Conservation (phyloP, 345 rosid genomes). For the Zanthoxylum bungeanum region DNA sequence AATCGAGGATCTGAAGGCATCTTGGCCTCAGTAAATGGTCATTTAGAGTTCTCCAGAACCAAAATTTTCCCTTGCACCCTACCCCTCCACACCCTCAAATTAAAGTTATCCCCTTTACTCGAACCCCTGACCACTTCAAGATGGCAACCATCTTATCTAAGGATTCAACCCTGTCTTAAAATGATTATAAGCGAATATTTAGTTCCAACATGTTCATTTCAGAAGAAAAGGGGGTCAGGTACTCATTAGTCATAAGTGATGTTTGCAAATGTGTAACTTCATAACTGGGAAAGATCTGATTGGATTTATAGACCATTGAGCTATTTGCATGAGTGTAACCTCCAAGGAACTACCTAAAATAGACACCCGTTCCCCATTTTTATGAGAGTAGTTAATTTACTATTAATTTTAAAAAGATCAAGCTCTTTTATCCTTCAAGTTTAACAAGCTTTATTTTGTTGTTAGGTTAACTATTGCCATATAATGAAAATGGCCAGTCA, state of each 20-base stretch:
- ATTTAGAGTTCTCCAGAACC: neutral
- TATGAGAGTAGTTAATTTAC: neutral
- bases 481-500: conserved; percentile 53
- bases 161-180: neutral
- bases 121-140: too few species aligned
- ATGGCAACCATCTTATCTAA: too few species aligned
- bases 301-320: neutral
- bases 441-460: conserved; percentile 19
- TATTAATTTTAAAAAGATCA: neutral
- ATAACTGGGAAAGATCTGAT: neutral
- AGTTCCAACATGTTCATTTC: neutral
- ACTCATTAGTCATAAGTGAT: neutral
- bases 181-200: neutral
- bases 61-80: neutral
- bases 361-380: neutral
- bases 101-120: too few species aligned
- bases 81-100: too few species aligned
- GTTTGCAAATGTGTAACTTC: neutral
- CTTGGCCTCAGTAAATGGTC: neutral
- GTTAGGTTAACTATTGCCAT: conserved; percentile 70
- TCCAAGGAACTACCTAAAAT: neutral
- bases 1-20: neutral
- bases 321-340: neutral
- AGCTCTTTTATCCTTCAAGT: conserved; percentile 6
- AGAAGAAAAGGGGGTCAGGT: neutral